Evolutionary conservation across 2,329 filamentous ascomycete genomes (phyloP), one percentile per base, ranked within the genome.

Genomic region (Paecilomyces dactylethromorphus): DNA sequence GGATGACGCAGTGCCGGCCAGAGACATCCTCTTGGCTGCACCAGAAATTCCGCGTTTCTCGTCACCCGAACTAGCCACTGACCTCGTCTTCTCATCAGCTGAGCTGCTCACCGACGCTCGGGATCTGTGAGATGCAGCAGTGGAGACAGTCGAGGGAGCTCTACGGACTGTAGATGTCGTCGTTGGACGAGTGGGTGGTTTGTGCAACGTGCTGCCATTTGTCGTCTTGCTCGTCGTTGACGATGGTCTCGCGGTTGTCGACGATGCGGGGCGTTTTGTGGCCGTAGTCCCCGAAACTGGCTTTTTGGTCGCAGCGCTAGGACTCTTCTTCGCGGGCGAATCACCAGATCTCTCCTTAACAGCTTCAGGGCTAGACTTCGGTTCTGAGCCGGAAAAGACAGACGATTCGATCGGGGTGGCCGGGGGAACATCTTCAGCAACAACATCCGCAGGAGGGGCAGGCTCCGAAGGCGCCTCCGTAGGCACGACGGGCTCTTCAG

Each of bases 1-100:
- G 15, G 71, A 70, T 50, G 71, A 67, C 0, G 74, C 62, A 12
- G 70, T 74, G 3, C 76, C 71, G 8, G 70, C 74, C 57, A 79
- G 67, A 4, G 78, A 79, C 70, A 76, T 75, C 52, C 77, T 71
- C 67, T 79, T 80, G 49, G 76, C 75, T 7, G 71, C 69, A 24
- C 73, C 68, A 11, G 75, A 74, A 56, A 79, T 76, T 4, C 74
- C 75, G 56, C 69, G 73, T 60, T 71, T 75, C 61, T 79, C 78
- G 59, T 79, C 77, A 15, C 76, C 74, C 1, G 76, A 79, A 60
- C 76, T 79, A 12, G 72, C 69, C 39, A 77, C 67, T 8, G 71
- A 75, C 33, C 70, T 72, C 39, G 69, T 61, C 60, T 75, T 77
- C 62, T 78, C 76, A 59, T 78, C 76, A 8, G 76, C 74, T 15